phyloP scores from a whole-genome alignment of 148 eudicot genomes.

The Pharnaceum exiguum region DNA sequence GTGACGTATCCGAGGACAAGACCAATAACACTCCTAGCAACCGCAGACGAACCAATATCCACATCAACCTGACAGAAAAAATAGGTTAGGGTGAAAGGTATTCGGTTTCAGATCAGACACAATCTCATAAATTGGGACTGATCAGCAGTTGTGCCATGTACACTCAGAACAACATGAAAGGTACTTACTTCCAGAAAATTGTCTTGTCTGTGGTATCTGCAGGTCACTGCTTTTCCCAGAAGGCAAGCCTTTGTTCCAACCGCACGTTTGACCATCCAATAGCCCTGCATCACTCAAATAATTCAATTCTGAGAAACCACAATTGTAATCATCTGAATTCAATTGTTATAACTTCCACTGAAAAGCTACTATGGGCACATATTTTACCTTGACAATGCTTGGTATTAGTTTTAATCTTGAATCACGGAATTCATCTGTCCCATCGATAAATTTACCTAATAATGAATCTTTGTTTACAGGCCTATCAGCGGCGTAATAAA shows the following conservation, averaged over 20 bases:
- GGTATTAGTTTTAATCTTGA: constrained; percentile 95
- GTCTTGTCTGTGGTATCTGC: constrained; percentile 85
- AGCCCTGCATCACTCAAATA: constrained; percentile 52
- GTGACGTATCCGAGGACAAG: constrained; percentile 98
- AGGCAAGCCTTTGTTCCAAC: constrained; percentile 97
- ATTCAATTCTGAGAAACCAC: constrained; percentile 6
- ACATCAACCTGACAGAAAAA: constrained; percentile 77
- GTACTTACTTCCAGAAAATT: constrained; percentile 82
- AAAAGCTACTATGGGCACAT: background rate
- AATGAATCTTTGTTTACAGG: constrained; percentile 68
- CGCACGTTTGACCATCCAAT: constrained; percentile 99
- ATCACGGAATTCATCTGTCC: constrained; percentile 79
- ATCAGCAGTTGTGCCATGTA: too few species aligned
- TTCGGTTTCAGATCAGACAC: background rate
- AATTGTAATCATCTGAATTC: background rate
- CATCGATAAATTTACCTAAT: constrained; percentile 76
- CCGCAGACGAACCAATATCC: constrained; percentile 97
- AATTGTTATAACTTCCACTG: background rate
- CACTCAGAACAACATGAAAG: background rate
- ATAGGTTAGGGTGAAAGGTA: background rate
- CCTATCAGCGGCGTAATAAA: constrained; percentile 89
- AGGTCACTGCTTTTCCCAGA: constrained; percentile 93
- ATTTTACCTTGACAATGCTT: constrained; percentile 79
- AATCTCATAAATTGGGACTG: background rate
- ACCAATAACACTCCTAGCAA: constrained; percentile 83